A percentile compares a stretch with the other conserved stretches of the same genome.
Conservation (phyloP, 345 rosid genomes). For the Gossypium ekmanianum region DNA sequence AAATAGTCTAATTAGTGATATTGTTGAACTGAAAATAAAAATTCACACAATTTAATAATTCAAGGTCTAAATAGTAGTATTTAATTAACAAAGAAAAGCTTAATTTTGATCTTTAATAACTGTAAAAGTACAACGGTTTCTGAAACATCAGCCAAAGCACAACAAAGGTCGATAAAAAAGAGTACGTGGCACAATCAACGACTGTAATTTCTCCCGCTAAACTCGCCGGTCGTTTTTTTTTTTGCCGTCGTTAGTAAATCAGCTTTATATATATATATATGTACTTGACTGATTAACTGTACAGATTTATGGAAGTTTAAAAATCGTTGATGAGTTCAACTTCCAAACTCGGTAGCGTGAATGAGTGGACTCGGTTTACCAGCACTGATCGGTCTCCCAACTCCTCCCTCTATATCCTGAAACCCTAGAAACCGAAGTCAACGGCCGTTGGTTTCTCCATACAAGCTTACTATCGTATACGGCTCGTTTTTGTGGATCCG, state of each 20-base stretch:
- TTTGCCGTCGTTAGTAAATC: slow-evolving; percentile 1
- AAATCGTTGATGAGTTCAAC: background rate
- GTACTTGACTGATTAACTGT: background rate
- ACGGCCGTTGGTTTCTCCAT: slow-evolving; percentile 40
- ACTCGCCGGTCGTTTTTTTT: background rate
- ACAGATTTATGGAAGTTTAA: background rate
- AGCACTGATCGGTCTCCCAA: slow-evolving; percentile 99
- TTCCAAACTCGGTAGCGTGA: slow-evolving; percentile 1
- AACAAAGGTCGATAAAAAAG: background rate
- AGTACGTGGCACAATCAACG: slow-evolving; percentile 8
- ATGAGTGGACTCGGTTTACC: slow-evolving; percentile 44
- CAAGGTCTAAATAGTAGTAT: background rate
- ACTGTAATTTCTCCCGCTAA: slow-evolving; percentile 9
- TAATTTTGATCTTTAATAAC: background rate
- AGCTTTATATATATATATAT: background rate
- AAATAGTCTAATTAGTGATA: too few relatives aligned
- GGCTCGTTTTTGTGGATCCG: slow-evolving; percentile 82
- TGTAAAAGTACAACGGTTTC: slow-evolving; percentile 1
- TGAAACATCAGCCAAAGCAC: background rate
- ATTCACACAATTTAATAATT: too few relatives aligned
- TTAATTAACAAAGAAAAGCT: background rate
- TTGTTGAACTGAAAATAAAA: too few relatives aligned
- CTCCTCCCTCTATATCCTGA: slow-evolving; percentile 54
- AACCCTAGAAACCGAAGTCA: slow-evolving; percentile 41
- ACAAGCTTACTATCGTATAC: slow-evolving; percentile 62